Base-by-base conservation (phyloP, 2,329 filamentous ascomycete genomes). In the Colletotrichum chlorophyti region DNA sequence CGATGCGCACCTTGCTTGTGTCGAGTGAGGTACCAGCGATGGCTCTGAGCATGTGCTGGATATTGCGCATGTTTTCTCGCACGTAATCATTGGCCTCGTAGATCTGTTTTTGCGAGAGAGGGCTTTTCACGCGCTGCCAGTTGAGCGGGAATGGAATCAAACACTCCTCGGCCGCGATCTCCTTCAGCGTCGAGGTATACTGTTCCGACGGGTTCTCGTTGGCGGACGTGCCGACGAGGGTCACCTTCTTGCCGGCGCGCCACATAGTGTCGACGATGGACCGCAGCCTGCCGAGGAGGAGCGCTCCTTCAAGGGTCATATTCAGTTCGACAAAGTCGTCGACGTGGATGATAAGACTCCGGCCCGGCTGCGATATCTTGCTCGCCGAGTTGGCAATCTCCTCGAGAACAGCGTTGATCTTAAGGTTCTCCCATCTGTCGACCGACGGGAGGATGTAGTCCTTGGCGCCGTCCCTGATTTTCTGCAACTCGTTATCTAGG, bases 301-400 rank as follows among this genome's bases (percentile, higher is more conserved):
- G 81, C 2, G 84, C 80, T 10, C 92, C 91, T 57, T 91, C 86
- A 6, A 83, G 72, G 1, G 90, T 88, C 68, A 84, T 83, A 65
- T 83, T 85, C 8, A 99, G 79, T 63, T 96, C 91, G 50, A 90
- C 86, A 67, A 92, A 90, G 70, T 98, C 91, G 69, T 90, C 85
- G 11, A 97, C 76, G 65, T 91, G 91, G 34, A 96, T 79, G 57
- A 98, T 87, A 7, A 93, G 80, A 21, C 80, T 80, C 19, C 70
- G 79, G 69, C 66, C 69, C 5, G 58, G 37, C 17, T 60, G 26
- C 19, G 40, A 53, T 3, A 34, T 47, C 34, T 42, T 58, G 10
- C 26, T 14, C 9, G 46, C 34, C 9, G 40, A 31, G 65, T 69
- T 66, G 6, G 63, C 42, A n/a, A 90, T 72, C 42, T 81, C 76